phyloP scores from a whole-genome alignment of 345 rosid genomes.

The Pugionium cornutum region DNA sequence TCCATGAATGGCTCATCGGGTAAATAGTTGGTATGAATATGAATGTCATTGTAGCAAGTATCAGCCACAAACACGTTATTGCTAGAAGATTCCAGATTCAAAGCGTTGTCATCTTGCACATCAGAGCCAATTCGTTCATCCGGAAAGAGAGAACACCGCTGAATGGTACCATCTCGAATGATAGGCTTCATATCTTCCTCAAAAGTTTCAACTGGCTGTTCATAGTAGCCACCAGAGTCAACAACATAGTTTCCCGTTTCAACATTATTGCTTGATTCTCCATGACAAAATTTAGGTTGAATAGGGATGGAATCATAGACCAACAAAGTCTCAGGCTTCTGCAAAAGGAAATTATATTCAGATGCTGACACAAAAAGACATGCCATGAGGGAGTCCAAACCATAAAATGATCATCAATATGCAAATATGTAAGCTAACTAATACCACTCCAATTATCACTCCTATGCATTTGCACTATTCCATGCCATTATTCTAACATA shows the following conservation, averaged over 20 bases:
- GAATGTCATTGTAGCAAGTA: conserved; percentile 24
- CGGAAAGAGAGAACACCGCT: conserved; percentile 40
- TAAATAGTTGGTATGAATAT: conserved; percentile 42
- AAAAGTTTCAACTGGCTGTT: conserved; percentile 38
- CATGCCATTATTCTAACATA: no score
- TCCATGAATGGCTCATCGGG: conserved; percentile 59
- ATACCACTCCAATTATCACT: not conserved
- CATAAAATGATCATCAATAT: not conserved
- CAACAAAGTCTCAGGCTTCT: conserved; percentile 49
- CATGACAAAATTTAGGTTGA: conserved; percentile 49
- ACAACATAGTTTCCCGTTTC: conserved; percentile 26
- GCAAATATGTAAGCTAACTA: conserved; percentile 8
- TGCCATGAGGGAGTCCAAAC: no score
- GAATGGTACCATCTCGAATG: conserved; percentile 40
- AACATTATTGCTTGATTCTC: conserved; percentile 25
- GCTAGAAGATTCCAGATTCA: conserved; percentile 45
- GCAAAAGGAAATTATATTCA: conserved; percentile 23
- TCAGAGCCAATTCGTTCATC: conserved; percentile 47
- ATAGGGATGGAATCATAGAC: conserved; percentile 47
- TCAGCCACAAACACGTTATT: conserved; percentile 40
- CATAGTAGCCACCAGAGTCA: conserved; percentile 40
- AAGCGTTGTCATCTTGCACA: conserved; percentile 48
- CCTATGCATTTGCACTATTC: not conserved
- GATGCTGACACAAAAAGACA: not conserved
- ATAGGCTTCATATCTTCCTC: conserved; percentile 61